A percentile compares a stretch with the other conserved stretches of the same genome.
Conservation (phyloP, 805 yeast genomes). For the Saccharomycopsis sp. region DNA sequence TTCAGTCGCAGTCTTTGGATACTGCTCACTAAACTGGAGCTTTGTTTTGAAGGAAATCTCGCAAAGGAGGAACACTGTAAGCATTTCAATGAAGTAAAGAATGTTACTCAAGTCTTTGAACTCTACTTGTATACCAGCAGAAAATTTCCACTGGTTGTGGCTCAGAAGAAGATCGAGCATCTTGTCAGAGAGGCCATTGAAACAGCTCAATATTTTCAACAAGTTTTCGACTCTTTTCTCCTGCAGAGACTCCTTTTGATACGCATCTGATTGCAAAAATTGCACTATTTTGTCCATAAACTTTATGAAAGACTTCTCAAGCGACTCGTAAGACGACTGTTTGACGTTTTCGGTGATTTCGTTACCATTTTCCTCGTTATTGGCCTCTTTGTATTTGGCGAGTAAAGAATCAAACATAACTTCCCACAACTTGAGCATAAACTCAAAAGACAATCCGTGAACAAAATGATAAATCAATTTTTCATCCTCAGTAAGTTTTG, state of each 20-base stretch:
- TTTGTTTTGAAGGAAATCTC: background rate
- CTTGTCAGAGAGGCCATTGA: constrained; percentile 6
- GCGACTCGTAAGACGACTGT: background rate
- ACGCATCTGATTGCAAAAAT: constrained; percentile 19
- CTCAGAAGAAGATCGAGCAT: background rate
- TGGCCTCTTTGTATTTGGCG: constrained; percentile 15
- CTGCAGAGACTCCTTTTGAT: background rate
- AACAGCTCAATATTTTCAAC: constrained; percentile 7
- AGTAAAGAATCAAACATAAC: constrained; percentile 54
- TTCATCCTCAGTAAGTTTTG: constrained; percentile 29
- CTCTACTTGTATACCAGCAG: background rate
- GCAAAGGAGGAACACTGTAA: background rate
- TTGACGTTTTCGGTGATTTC: background rate
- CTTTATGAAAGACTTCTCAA: background rate
- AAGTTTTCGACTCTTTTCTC: background rate
- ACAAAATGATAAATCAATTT: constrained; percentile 57
- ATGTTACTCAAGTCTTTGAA: background rate
- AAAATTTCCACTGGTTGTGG: background rate
- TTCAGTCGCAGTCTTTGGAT: background rate
- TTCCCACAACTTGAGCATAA: constrained; percentile 71
- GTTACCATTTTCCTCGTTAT: background rate
- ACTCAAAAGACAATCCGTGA: constrained; percentile 52
- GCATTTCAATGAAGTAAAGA: background rate
- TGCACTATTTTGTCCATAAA: background rate
- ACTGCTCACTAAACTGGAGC: background rate